Conservation (phyloP, 2,329 filamentous ascomycete species). For the Pseudogymnoascus pannorum region DNA sequence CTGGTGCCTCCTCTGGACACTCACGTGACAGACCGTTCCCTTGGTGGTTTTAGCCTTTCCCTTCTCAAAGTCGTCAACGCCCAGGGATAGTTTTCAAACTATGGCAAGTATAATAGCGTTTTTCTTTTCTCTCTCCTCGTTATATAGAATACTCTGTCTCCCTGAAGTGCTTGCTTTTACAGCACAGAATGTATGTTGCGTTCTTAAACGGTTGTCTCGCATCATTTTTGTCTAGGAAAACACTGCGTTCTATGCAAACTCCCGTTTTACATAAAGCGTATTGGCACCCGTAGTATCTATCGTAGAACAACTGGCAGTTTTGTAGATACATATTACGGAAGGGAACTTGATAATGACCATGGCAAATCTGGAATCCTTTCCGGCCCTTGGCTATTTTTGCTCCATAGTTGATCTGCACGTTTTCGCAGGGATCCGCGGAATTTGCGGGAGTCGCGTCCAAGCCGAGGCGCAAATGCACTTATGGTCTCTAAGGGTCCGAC, state of each 20-base stretch:
- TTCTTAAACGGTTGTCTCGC: background rate
- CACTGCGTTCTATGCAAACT: background rate
- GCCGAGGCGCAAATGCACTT: background rate
- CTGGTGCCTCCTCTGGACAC: background rate
- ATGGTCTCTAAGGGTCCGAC: background rate
- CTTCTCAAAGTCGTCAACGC: background rate
- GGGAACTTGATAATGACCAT: background rate
- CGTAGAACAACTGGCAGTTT: background rate
- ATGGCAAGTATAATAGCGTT: background rate
- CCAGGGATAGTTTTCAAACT: background rate
- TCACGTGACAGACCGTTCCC: slow-evolving; percentile 4
- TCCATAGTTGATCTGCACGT: background rate
- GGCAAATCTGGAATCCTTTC: background rate
- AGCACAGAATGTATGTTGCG: background rate
- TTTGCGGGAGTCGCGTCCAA: background rate
- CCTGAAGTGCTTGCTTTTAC: background rate
- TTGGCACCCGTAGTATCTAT: background rate
- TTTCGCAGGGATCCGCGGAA: slow-evolving; percentile 1
- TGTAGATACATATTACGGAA: background rate
- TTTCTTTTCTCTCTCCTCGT: background rate
- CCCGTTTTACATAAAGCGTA: background rate
- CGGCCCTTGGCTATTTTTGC: background rate
- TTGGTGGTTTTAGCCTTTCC: background rate
- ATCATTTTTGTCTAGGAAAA: background rate
- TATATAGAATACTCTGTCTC: background rate